Base-by-base conservation (phyloP, 495 filamentous ascomycete species). In the Entonaema liquescens region DNA sequence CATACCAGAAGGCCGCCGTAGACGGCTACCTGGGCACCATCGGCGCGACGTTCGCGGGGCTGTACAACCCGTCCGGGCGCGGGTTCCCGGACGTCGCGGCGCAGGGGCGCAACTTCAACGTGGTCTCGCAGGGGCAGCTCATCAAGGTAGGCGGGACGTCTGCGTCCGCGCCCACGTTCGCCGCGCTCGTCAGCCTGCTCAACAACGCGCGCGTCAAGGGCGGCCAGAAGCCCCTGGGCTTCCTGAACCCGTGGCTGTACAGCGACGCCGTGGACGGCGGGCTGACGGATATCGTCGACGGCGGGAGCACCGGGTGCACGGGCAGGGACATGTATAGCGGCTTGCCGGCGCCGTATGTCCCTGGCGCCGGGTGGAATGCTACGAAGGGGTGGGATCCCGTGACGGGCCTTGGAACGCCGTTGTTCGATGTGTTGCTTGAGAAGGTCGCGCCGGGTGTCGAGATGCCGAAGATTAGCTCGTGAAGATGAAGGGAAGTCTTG, bases 211-310 rank as follows among this genome's bases (percentile, higher is more conserved):
- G 88, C 4, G 70, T 90, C 23, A 66, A 75, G 31, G 59, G 76
- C 5, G 83, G 83, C 7, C 79, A 84, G 65, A 78, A 78, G 40
- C 80, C 82, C 1, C 74, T 90, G 31, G 88, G 89, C 1, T 91
- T 91, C 74, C 72, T 91, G 42, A 92, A 91, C 68, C 89, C 89
- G 1, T 88, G 86, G 85, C 75, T 92, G 15, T 92, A 90, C 76
- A 58, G 80, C 79, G 9, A 73, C 72, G 70, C 73, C 3, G 80
- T 78, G 0, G 72, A 78, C 25, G 65, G 73, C 23, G 87, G 83
- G 0, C 81, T 90, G 28, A 89, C 81, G 0, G 88, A 91, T 77
- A 87, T 90, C 29, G 81, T 84, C 5, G 67, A 77, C 9, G 89
- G 87, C 12, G 80, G 82, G 7, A 89, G 85, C 9, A 73, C 61